Percentiles rank a stretch among this genome's conserved stretches.
Conservation (phyloP, 495 filamentous ascomycete genomes). For the Talaromyces nanjingensis region DNA sequence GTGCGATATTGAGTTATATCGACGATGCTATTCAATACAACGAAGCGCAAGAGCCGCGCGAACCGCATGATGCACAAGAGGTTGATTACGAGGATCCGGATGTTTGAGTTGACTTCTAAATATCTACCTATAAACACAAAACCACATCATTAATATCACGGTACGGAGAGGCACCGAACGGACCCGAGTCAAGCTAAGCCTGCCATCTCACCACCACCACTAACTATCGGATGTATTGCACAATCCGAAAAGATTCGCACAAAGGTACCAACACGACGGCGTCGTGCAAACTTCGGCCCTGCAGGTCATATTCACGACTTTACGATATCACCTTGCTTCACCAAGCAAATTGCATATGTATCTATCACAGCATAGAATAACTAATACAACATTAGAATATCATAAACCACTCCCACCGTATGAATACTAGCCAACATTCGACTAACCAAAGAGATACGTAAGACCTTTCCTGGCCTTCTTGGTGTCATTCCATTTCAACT, state of each 20-base stretch:
- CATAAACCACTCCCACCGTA: background rate
- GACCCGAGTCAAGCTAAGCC: background rate
- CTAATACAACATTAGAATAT: background rate
- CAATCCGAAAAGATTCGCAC: background rate
- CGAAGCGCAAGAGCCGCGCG: constrained; percentile 90
- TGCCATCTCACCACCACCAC: background rate
- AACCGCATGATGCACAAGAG: constrained; percentile 73
- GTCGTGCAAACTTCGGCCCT: background rate
- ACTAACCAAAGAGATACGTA: background rate
- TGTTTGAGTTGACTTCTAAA: constrained; percentile 13
- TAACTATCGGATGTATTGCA: background rate
- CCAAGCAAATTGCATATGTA: background rate
- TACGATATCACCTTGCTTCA: background rate
- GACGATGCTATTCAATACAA: constrained; percentile 95
- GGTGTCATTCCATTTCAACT: too few relatives aligned
- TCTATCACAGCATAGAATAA: background rate
- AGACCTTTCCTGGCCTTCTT: too few relatives aligned
- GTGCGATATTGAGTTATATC: constrained; percentile 87
- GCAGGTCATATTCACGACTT: background rate
- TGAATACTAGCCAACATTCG: background rate
- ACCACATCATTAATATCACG: too few relatives aligned
- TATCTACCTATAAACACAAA: background rate
- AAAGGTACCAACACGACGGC: background rate
- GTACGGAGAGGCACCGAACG: background rate
- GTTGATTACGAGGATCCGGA: constrained; percentile 53